Conservation (phyloP, 176 grass and related monocot species). For the Ensete glaucum region DNA sequence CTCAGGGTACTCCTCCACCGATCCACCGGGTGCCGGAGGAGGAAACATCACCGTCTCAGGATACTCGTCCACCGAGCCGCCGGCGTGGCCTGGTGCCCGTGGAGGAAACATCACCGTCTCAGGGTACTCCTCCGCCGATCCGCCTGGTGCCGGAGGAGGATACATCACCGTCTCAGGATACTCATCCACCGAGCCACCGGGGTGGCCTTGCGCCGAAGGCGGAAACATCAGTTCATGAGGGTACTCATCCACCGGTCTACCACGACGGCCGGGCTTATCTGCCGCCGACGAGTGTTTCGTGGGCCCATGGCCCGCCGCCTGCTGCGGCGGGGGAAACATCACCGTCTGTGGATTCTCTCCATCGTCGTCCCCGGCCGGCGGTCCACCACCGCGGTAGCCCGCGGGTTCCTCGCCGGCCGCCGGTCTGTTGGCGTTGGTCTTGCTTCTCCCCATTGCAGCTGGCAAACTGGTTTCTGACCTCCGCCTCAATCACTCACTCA, state of each 20-base stretch:
- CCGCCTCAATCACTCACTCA: not conserved
- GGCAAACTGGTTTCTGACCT: not conserved
- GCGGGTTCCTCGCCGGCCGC: not conserved
- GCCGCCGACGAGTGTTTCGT: too few relatives aligned
- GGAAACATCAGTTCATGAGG: too few relatives aligned
- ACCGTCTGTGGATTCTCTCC: not conserved
- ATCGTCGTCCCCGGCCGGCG: not conserved
- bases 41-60: constrained; percentile 5
- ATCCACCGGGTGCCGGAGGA: not conserved
- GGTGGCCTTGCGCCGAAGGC: too few relatives aligned
- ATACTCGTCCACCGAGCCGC: not conserved
- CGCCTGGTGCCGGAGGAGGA: not conserved
- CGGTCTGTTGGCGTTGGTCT: not conserved
- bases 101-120: constrained; percentile 13
- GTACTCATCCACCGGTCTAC: too few relatives aligned
- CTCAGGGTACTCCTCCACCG: not conserved
- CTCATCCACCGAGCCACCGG: too few relatives aligned
- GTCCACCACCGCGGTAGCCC: not conserved
- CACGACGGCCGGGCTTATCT: not conserved
- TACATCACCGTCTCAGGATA: not conserved
- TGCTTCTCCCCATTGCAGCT: not conserved
- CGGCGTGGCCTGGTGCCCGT: not conserved
- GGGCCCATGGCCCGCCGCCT: too few relatives aligned
- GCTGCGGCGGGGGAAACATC: not conserved
- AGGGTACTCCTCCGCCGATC: not conserved